A percentile compares a stretch with the other conserved stretches of the same genome.
Conservation (phyloP, 2,329 filamentous ascomycete genomes). For the Colletotrichum endophyticum region DNA sequence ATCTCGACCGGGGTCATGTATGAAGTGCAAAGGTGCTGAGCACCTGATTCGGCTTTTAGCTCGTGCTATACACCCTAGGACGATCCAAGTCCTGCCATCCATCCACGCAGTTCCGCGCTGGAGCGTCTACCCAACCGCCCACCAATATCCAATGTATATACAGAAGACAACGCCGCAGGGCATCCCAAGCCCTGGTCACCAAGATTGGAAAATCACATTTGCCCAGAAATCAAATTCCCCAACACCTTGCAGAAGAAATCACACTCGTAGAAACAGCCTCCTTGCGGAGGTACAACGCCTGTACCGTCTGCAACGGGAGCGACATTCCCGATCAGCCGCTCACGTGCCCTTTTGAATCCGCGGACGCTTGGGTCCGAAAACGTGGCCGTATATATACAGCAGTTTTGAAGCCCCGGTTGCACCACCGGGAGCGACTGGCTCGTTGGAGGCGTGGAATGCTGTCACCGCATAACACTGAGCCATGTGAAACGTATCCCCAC, state of each 20-base stretch:
- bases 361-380: constrained; percentile 7
- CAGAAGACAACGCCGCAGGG: background rate
- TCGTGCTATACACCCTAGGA: background rate
- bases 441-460: constrained; percentile 8
- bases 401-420: background rate
- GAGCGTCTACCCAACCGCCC: background rate
- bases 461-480: constrained; percentile 14
- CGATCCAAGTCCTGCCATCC: background rate
- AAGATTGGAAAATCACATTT: background rate
- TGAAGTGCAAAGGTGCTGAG: background rate
- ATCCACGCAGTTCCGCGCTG: background rate
- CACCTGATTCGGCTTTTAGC: background rate
- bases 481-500: constrained; percentile 15
- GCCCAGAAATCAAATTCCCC: background rate
- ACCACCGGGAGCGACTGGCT: constrained; percentile 7
- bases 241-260: constrained; percentile 11
- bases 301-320: background rate
- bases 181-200: background rate
- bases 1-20: no score
- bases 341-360: background rate
- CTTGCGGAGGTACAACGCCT: constrained; percentile 15
- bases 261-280: background rate
- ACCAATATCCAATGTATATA: constrained; percentile 3
- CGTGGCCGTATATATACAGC: constrained; percentile 17
- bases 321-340: background rate